phyloP scores from a whole-genome alignment of 2,329 filamentous ascomycete species.

The Beauveria sp. region DNA sequence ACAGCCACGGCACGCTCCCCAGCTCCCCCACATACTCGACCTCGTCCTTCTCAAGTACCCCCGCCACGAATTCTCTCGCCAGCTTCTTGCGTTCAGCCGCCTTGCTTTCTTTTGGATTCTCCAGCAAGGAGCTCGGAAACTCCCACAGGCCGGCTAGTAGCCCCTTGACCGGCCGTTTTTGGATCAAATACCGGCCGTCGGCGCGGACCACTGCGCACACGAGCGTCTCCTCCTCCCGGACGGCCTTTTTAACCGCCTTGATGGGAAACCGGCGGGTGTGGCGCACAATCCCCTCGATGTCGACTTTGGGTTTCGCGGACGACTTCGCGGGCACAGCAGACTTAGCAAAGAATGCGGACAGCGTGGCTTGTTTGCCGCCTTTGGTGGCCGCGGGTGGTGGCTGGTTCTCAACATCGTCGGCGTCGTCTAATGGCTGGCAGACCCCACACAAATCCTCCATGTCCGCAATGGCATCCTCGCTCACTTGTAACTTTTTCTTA shows the following conservation, averaged over 20 bases:
- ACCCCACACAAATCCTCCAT: constrained; percentile 44
- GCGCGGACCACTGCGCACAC: constrained; percentile 43
- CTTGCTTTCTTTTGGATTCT: constrained; percentile 14
- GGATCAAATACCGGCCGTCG: constrained; percentile 39
- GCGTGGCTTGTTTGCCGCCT: constrained; percentile 22
- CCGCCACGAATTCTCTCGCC: constrained; percentile 28
- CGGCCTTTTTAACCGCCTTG: constrained; percentile 42
- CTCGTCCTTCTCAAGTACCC: constrained; percentile 17
- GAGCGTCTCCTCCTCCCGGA: constrained; percentile 43
- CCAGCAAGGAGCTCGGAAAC: constrained; percentile 38
- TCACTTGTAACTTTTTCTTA: constrained; percentile 4
- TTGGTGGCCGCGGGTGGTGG: constrained; percentile 10
- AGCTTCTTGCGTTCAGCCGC: constrained; percentile 24
- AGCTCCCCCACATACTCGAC: constrained; percentile 32
- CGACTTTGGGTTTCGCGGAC: constrained; percentile 14
- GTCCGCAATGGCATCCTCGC: constrained; percentile 23
- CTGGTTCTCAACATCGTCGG: constrained; percentile 6
- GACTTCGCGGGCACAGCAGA: not conserved
- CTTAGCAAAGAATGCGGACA: constrained; percentile 29
- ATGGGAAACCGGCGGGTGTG: constrained; percentile 45
- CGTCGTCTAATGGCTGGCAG: constrained; percentile 34
- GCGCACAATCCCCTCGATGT: constrained; percentile 29
- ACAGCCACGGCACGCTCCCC: constrained; percentile 49
- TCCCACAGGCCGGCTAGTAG: constrained; percentile 50
- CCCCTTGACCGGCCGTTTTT: constrained; percentile 44